phyloP scores from a whole-genome alignment of 2,329 filamentous ascomycete species.

The Pseudopyricularia javanii region DNA sequence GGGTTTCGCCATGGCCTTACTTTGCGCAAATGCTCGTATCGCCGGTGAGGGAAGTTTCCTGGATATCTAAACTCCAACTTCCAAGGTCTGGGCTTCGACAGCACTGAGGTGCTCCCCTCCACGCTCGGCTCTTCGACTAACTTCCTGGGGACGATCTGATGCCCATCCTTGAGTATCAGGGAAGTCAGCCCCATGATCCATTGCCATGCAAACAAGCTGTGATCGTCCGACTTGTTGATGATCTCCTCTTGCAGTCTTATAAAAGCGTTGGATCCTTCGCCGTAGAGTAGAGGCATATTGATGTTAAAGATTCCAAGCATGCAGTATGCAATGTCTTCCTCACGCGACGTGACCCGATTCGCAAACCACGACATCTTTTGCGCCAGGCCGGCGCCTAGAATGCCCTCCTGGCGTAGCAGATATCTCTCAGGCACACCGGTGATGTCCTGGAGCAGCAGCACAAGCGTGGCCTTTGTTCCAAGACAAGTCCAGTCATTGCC shows the following conservation, averaged over 20 bases:
- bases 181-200: background rate
- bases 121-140: background rate
- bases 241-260: constrained; percentile 17
- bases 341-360: constrained; percentile 10
- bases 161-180: background rate
- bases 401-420: background rate
- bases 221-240: constrained; percentile 12
- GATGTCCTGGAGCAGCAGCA: background rate
- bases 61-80: no score
- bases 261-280: constrained; percentile 17
- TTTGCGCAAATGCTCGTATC: background rate
- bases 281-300: constrained; percentile 18
- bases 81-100: background rate
- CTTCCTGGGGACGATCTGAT: background rate
- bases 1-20: constrained; percentile 1
- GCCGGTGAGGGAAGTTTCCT: background rate
- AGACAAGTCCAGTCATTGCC: constrained; percentile 13
- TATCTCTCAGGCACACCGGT: background rate
- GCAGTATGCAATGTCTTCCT: constrained; percentile 18
- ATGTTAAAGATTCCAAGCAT: constrained; percentile 18
- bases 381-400: background rate
- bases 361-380: constrained; percentile 19
- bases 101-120: background rate
- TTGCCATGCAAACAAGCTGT: background rate
- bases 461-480: constrained; percentile 10